phyloP scores from a whole-genome alignment of 805 yeast genomes.

The Saccharomycopsis vini region DNA sequence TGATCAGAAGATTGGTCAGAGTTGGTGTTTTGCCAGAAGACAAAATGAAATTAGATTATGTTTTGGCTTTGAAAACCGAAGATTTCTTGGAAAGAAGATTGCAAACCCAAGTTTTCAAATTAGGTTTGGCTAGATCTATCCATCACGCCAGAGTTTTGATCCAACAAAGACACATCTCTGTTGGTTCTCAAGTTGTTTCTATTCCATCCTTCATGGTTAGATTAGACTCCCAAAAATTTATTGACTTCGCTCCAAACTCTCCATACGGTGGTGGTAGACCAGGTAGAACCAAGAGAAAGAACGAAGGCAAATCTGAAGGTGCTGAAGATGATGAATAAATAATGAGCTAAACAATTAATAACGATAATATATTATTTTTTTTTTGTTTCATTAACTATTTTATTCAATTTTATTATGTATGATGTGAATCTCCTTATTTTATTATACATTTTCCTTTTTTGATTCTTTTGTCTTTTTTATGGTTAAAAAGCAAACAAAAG shows the following conservation, averaged over 20 bases:
- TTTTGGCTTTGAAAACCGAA: constrained; percentile 94
- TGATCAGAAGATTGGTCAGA: constrained; percentile 97
- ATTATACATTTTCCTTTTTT: too few relatives aligned
- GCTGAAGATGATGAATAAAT: constrained; percentile 69
- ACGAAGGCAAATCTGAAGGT: constrained; percentile 57
- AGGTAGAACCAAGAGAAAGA: constrained; percentile 98
- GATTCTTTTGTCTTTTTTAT: too few relatives aligned
- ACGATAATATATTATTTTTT: background rate
- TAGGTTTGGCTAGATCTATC: constrained; percentile 97
- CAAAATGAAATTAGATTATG: constrained; percentile 99
- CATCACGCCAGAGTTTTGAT: constrained; percentile 99
- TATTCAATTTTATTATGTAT: too few relatives aligned
- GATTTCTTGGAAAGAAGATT: constrained; percentile 99
- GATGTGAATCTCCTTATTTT: background rate
- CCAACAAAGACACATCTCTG: constrained; percentile 98
- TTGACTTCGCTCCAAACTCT: constrained; percentile 97
- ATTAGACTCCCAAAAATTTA: constrained; percentile 99
- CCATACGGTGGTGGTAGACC: constrained; percentile 99
- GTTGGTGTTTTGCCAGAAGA: constrained; percentile 98
- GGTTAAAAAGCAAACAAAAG: too few relatives aligned
- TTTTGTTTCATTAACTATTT: background rate
- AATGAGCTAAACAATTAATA: too few relatives aligned
- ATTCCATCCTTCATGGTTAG: constrained; percentile 99
- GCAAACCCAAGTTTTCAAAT: constrained; percentile 99
- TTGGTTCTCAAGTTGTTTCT: constrained; percentile 98